Base-by-base conservation (phyloP, 176 grass and related monocot genomes). In the maize (Zea mays) region DNA sequence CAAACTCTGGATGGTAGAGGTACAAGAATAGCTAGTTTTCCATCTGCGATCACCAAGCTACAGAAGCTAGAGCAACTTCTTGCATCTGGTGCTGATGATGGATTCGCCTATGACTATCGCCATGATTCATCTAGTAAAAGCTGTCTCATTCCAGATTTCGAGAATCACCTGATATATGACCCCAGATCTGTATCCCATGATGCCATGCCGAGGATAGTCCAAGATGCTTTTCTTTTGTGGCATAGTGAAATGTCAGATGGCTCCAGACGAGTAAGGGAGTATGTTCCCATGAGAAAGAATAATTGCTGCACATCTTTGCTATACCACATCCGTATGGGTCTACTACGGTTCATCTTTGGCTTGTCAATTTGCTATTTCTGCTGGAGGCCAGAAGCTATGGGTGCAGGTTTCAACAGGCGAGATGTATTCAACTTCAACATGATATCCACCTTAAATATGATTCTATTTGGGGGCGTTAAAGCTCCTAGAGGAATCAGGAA, bases 1-100 rank as follows among this genome's bases (percentile, higher is more conserved):
- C 16, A 81, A 11, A 81, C 79, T 41, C 6, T 81, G 16, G 79
- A 81, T 52, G 4, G 62, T 1, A 72, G 43, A 72, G 17, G n/a
- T 17, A 81, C 68, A 10, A 0, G 0, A 0, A 41, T 81, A 72
- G 0, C 0, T 2, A 2, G 37, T 0, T 11, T 47, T 6, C 78
- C 78, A 15, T 20, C 2, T 4, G 41, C 56, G 3, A 34, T 73
- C 7, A 64, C 35, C 2, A 65, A 64, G 0, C 44, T 82, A 0
- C 44, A 0, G 10, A 83, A 47, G 10, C 49, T 83, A 67, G 47
- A 55, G 3, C 15, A n/a, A 8, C 59, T 82, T 44, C 36, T 0
- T 8, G 58, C 57, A 8, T 62, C 60, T 62, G 4, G 0, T 58
- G 5, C 0, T 11, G 0, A 50, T 27, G 27, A 27, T 27, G 27